Evolutionary conservation across 148 eudicot species (phyloP).

Genomic region (Amaranthus cruentus): DNA sequence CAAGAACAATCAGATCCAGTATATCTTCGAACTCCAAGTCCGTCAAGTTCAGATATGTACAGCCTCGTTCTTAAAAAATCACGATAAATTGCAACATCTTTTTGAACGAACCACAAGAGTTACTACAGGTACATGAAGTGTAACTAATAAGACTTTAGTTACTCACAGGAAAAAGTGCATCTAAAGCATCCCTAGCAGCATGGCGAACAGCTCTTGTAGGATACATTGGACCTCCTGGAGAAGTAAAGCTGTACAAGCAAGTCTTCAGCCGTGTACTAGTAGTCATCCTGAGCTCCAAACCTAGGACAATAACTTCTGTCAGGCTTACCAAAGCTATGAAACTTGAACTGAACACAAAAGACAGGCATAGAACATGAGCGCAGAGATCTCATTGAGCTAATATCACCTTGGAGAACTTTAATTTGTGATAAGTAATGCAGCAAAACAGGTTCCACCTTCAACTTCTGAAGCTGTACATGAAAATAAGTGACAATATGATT

Average conservation of each 20-base stretch:
- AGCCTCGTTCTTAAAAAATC: not conserved
- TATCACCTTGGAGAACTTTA: conserved; percentile 66
- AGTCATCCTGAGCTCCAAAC: conserved; percentile 84
- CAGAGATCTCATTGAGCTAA: conserved; percentile 5
- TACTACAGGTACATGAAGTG: not conserved
- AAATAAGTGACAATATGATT: conserved; percentile 8
- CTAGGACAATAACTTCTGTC: conserved; percentile 29
- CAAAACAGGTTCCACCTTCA: conserved; percentile 95
- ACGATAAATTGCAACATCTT: too few relatives aligned
- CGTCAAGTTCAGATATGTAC: not conserved
- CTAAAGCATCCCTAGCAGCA: conserved; percentile 93
- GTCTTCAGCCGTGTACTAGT: conserved; percentile 90
- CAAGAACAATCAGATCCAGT: not conserved
- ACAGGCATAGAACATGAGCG: not conserved
- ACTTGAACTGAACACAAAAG: not conserved
- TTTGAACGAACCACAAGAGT: not conserved
- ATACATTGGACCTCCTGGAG: conserved; percentile 97
- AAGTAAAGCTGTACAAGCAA: conserved; percentile 91
- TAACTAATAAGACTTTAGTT: not conserved
- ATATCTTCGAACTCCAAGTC: not conserved
- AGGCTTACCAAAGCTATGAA: not conserved
- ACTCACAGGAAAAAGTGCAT: conserved; percentile 92
- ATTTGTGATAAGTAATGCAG: conserved; percentile 81
- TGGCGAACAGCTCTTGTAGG: conserved; percentile 97
- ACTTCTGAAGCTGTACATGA: conserved; percentile 65